Conservation (phyloP, 352 stramenopile genomes). For the Albugo candida region DNA sequence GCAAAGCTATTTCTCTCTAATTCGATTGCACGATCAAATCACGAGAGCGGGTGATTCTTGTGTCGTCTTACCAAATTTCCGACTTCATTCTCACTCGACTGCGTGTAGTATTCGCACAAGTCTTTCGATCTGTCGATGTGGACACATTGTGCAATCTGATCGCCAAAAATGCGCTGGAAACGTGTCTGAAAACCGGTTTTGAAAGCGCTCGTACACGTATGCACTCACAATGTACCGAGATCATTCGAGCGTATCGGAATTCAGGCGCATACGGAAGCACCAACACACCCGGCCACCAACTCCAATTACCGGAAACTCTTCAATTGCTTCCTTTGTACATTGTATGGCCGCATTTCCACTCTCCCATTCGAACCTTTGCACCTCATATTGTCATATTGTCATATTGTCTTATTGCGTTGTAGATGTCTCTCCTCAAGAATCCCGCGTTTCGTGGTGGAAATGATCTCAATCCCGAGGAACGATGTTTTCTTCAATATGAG, state of each 20-base stretch:
- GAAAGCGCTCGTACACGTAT: conserved; percentile 86
- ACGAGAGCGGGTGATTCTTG: conserved; percentile 63
- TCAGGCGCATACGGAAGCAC: conserved; percentile 53
- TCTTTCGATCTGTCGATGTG: conserved; percentile 85
- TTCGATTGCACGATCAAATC: conserved; percentile 72
- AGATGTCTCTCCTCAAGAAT: conserved; percentile 97
- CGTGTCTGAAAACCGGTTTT: conserved; percentile 86
- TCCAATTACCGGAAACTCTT: conserved; percentile 80
- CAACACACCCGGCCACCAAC: conserved; percentile 44
- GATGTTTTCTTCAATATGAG: conserved; percentile 83
- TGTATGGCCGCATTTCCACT: conserved; percentile 21
- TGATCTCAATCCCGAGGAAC: conserved; percentile 92
- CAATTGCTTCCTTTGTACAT: conserved; percentile 92
- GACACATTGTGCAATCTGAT: conserved; percentile 90
- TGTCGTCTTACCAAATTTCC: conserved; percentile 10
- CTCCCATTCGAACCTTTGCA: conserved; percentile 1
- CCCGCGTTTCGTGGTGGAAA: conserved; percentile 90
- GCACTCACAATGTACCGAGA: conserved; percentile 84
- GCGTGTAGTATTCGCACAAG: conserved; percentile 61
- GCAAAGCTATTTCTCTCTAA: conserved; percentile 73
- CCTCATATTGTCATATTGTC: neutral
- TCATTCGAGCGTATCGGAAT: conserved; percentile 82
- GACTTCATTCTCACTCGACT: neutral
- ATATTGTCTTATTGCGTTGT: conserved; percentile 5
- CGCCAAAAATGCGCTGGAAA: conserved; percentile 88